Evolutionary conservation across 2,329 filamentous ascomycete genomes (phyloP).

Genomic region (Fonsecaea multimorphosa): DNA sequence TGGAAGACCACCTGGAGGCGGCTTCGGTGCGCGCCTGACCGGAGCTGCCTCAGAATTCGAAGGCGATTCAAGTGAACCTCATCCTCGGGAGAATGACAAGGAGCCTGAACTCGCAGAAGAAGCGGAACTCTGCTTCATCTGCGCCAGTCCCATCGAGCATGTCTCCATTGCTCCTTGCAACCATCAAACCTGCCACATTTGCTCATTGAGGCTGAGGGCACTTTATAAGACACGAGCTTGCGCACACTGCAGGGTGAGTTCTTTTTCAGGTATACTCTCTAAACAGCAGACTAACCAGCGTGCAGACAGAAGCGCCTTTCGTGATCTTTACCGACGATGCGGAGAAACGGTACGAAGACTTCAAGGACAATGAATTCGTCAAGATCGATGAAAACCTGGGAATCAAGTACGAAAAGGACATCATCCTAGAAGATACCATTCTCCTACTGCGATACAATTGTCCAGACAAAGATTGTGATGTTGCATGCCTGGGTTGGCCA

Average conservation of each 20-base stretch:
- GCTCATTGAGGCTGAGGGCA: constrained; percentile 85
- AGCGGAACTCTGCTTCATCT: constrained; percentile 94
- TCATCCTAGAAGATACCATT: constrained; percentile 89
- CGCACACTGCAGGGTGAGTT: constrained; percentile 85
- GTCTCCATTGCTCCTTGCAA: constrained; percentile 92
- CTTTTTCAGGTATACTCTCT: not conserved
- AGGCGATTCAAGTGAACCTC: constrained; percentile 39
- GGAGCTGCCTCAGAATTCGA: constrained; percentile 52
- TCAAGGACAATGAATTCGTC: constrained; percentile 72
- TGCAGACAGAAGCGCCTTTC: constrained; percentile 59
- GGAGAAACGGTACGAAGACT: constrained; percentile 85
- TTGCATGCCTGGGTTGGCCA: constrained; percentile 81
- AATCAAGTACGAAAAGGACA: constrained; percentile 85
- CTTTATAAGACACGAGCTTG: constrained; percentile 97
- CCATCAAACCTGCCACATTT: constrained; percentile 96
- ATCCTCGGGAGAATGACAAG: constrained; percentile 19
- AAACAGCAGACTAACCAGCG: constrained; percentile 15
- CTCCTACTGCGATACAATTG: constrained; percentile 93
- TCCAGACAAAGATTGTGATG: constrained; percentile 81
- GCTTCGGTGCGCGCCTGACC: constrained; percentile 56
- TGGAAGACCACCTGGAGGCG: constrained; percentile 50
- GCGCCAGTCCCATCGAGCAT: constrained; percentile 86
- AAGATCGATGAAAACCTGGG: constrained; percentile 84
- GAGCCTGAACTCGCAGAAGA: constrained; percentile 56
- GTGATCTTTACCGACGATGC: constrained; percentile 92